Evolutionary conservation across 257 asterid species (phyloP).

Genomic region (Knoxia roxburghii): DNA sequence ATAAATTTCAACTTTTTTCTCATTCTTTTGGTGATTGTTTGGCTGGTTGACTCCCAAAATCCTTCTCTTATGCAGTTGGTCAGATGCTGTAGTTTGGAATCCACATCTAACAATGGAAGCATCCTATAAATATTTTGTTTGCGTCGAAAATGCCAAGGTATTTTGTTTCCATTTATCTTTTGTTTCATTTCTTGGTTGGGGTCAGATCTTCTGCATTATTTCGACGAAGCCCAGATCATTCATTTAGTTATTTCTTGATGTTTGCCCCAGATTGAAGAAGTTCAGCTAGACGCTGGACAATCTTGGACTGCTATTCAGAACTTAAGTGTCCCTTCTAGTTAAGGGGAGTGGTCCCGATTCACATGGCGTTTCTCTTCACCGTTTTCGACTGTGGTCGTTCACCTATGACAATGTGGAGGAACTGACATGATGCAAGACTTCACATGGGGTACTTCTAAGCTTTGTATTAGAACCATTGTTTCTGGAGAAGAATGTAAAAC

Average conservation of each 20-base stretch:
- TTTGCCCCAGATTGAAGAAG: slow-evolving; percentile 63
- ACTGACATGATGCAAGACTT: not conserved
- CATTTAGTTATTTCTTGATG: slow-evolving; percentile 7
- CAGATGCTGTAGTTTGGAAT: slow-evolving; percentile 94
- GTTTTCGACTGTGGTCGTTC: not conserved
- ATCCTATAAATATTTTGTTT: slow-evolving; percentile 87
- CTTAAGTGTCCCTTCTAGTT: slow-evolving; percentile 46
- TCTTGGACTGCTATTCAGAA: slow-evolving; percentile 84
- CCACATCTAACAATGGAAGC: slow-evolving; percentile 86
- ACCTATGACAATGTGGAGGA: not conserved
- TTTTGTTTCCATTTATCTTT: no score
- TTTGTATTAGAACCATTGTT: not conserved
- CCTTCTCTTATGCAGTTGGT: slow-evolving; percentile 54
- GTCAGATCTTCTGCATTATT: no score
- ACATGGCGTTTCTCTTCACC: not conserved
- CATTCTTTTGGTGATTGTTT: not conserved
- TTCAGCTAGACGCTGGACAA: slow-evolving; percentile 61
- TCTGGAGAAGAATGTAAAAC: not conserved
- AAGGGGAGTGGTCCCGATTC: slow-evolving; percentile 8
- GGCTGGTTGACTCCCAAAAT: slow-evolving; percentile 13
- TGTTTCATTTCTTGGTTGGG: no score
- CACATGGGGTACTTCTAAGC: not conserved
- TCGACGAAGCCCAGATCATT: no score
- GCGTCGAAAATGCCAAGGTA: slow-evolving; percentile 98
- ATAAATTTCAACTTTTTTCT: slow-evolving; percentile 1